These are phyloP conservation scores for Ottelia alismoides DNA, from an alignment of 106 monocot genomes.

Conservation along the genomic window DNA sequence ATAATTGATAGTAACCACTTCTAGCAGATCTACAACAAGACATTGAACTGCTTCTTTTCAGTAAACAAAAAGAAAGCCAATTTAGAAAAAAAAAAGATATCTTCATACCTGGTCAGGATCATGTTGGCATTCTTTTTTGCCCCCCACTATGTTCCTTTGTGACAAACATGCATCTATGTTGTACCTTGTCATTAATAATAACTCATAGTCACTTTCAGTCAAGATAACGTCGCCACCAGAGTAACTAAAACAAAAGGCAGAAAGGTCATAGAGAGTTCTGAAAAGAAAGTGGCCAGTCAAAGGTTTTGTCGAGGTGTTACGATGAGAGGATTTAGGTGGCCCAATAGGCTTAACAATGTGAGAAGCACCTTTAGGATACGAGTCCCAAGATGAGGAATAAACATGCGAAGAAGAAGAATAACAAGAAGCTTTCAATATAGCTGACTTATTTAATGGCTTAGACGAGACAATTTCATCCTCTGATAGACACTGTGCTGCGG, in stretches of 20 bases:
- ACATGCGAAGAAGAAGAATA: no score
- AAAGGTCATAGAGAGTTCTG: slow-evolving; percentile 5
- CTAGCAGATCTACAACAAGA: no score
- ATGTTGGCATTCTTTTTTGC: no score
- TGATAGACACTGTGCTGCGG: background rate
- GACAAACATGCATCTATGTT: slow-evolving; percentile 2
- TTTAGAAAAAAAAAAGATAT: no score
- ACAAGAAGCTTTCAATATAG: background rate
- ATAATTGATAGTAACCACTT: no score
- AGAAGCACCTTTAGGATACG: background rate
- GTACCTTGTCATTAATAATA: slow-evolving; percentile 2
- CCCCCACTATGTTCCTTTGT: no score
- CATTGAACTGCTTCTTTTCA: no score
- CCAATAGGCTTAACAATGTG: background rate
- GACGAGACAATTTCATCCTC: background rate
- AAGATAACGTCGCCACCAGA: slow-evolving; percentile 2
- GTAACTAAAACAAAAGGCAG: slow-evolving; percentile 2
- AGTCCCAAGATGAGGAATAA: no score
- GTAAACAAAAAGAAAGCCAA: no score
- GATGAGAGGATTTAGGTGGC: background rate
- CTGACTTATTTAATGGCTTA: background rate
- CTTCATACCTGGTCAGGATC: no score
- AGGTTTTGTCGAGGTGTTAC: no score
- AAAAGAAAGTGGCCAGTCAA: slow-evolving; percentile 10
- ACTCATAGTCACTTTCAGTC: background rate